Evolutionary conservation across 1,139 yeast species (phyloP).

Genomic region (Yamadazyma epiphylla): DNA sequence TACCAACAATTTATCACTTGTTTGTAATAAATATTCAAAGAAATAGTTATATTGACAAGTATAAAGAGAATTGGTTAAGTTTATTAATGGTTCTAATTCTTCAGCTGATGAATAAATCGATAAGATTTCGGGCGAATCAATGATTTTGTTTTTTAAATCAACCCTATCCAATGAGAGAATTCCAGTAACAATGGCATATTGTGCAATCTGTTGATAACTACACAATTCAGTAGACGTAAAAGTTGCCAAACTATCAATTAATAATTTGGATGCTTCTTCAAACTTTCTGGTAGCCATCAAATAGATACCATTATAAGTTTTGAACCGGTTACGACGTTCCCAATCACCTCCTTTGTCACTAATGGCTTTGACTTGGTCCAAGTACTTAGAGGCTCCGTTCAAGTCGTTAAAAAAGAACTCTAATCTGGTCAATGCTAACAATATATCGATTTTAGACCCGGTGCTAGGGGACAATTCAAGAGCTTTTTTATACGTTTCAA

Average conservation of each 20-base stretch:
- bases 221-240: slow-evolving; percentile 94
- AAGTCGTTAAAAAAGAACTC: slow-evolving; percentile 87
- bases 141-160: slow-evolving; percentile 75
- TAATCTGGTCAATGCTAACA: slow-evolving; percentile 75
- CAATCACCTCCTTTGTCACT: slow-evolving; percentile 98
- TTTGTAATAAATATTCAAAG: slow-evolving; percentile 73
- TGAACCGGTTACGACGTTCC: slow-evolving; percentile 95
- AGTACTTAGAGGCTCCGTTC: slow-evolving; percentile 61
- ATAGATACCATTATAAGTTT: slow-evolving; percentile 86
- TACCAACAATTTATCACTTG: slow-evolving; percentile 69
- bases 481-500: slow-evolving; percentile 67
- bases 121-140: slow-evolving; percentile 92
- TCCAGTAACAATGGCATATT: slow-evolving; percentile 84
- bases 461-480: slow-evolving; percentile 78
- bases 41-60: slow-evolving; percentile 83
- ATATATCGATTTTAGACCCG: slow-evolving; percentile 85
- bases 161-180: slow-evolving; percentile 78
- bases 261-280: slow-evolving; percentile 71
- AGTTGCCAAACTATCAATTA: slow-evolving; percentile 90
- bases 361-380: slow-evolving; percentile 68
- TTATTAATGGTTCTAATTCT: slow-evolving; percentile 74
- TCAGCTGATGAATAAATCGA: slow-evolving; percentile 73
- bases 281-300: slow-evolving; percentile 83
- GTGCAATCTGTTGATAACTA: slow-evolving; percentile 85
- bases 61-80: slow-evolving; percentile 82